These are phyloP conservation scores for Sherardia arvensis DNA, from an alignment of 257 asterid genomes.

Conservation along the genomic window DNA sequence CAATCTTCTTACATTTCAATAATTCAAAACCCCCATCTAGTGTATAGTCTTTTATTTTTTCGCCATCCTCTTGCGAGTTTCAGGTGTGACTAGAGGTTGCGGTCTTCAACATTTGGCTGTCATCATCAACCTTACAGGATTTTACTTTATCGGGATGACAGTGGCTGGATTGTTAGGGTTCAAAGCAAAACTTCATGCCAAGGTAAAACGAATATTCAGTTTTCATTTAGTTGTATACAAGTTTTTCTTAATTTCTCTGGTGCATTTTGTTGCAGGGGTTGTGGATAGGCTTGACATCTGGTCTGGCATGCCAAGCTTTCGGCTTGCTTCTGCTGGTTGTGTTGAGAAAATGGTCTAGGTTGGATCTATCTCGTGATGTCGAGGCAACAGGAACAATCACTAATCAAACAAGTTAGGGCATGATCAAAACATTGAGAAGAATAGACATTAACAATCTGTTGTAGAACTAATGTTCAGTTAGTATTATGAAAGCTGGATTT, in stretches of 20 bases:
- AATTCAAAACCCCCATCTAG: no score
- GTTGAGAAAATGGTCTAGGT: slow-evolving; percentile 44
- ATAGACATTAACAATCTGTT: no score
- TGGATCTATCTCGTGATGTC: slow-evolving; percentile 20
- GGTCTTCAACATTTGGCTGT: slow-evolving; percentile 71
- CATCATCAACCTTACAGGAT: slow-evolving; percentile 45
- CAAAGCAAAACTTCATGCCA: slow-evolving; percentile 36
- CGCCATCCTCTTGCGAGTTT: no score
- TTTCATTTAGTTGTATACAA: no score
- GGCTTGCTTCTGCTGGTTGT: slow-evolving; percentile 44
- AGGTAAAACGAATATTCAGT: slow-evolving; percentile 39
- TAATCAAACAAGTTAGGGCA: not conserved
- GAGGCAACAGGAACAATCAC: not conserved
- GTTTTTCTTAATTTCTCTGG: no score
- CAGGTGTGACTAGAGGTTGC: slow-evolving; percentile 77
- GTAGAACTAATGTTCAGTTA: no score
- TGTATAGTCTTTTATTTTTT: no score
- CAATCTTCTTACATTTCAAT: no score
- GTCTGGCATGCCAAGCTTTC: slow-evolving; percentile 38
- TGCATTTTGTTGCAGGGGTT: slow-evolving; percentile 43
- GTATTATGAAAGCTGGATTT: no score
- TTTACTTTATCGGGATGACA: slow-evolving; percentile 59
- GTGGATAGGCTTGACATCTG: slow-evolving; percentile 67
- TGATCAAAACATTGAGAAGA: not conserved
- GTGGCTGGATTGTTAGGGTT: slow-evolving; percentile 52